phyloP scores from a whole-genome alignment of 176 grass and related monocot species.

The Avena sativa region DNA sequence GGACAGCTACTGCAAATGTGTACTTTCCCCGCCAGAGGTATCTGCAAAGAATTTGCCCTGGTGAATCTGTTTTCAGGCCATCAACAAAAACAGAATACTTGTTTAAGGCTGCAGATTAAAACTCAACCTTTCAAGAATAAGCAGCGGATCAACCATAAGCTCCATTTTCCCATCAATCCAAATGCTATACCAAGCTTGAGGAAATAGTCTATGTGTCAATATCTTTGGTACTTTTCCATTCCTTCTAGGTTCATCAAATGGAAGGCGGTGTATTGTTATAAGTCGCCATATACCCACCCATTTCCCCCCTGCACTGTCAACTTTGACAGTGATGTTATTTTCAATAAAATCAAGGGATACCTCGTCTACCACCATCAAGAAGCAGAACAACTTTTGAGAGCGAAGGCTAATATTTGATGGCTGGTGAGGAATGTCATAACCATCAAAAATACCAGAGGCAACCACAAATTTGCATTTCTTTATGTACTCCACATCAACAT shows the following conservation, averaged over 20 bases:
- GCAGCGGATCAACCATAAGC: constrained; percentile 93
- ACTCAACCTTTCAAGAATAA: constrained; percentile 91
- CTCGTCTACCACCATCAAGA: constrained; percentile 97
- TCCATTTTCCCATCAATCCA: constrained; percentile 99
- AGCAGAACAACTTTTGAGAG: constrained; percentile 94
- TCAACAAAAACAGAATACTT: constrained; percentile 9
- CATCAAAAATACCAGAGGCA: constrained; percentile 99
- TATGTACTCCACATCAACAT: constrained; percentile 71
- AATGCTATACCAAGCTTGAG: constrained; percentile 94
- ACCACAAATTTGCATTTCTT: constrained; percentile 90
- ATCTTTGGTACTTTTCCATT: constrained; percentile 99
- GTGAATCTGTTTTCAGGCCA: constrained; percentile 27
- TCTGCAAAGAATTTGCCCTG: constrained; percentile 44
- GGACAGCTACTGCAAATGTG: constrained; percentile 88
- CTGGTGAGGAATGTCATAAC: constrained; percentile 91
- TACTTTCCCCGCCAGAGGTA: constrained; percentile 89
- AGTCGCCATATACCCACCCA: constrained; percentile 98
- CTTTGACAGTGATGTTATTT: constrained; percentile 72
- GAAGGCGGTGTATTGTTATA: constrained; percentile 61
- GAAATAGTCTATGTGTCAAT: constrained; percentile 90
- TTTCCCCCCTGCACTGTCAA: constrained; percentile 75
- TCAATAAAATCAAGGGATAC: constrained; percentile 89
- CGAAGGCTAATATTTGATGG: constrained; percentile 84
- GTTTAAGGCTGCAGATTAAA: not conserved
- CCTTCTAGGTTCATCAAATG: constrained; percentile 98